phyloP scores from a whole-genome alignment of 1,139 yeast species.

The Torulaspora pretoriensis region DNA sequence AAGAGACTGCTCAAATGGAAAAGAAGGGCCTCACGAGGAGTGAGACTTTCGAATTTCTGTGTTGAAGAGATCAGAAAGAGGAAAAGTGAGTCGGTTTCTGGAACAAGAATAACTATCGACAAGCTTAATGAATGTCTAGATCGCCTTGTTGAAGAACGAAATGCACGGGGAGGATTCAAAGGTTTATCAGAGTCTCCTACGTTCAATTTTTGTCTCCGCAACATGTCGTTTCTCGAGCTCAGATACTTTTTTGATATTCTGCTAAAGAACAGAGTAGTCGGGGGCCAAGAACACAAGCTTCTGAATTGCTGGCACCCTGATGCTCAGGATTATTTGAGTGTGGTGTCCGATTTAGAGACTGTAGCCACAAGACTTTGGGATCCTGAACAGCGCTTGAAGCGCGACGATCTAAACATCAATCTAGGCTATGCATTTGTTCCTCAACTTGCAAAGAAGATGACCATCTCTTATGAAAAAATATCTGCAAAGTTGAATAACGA shows the following conservation, averaged over 20 bases:
- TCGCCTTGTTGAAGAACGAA: conserved; percentile 40
- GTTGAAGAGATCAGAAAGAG: conserved; percentile 41
- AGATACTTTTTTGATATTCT: conserved; percentile 67
- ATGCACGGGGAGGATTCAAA: conserved; percentile 32
- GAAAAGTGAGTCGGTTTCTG: conserved; percentile 38
- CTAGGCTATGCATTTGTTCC: conserved; percentile 62
- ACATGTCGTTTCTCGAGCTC: conserved; percentile 60
- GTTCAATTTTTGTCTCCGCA: conserved; percentile 49
- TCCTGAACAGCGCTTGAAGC: conserved; percentile 43
- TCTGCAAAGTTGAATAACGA: conserved; percentile 45
- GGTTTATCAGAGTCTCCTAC: conserved; percentile 36
- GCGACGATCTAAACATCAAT: conserved; percentile 45
- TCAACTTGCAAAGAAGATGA: conserved; percentile 58
- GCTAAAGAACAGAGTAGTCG: conserved; percentile 54
- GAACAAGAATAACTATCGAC: conserved; percentile 45
- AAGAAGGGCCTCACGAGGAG: conserved; percentile 36
- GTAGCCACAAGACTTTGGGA: conserved; percentile 60
- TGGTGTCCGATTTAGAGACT: conserved; percentile 61
- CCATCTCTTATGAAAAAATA: conserved; percentile 46
- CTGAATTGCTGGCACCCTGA: conserved; percentile 77
- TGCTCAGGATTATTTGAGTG: conserved; percentile 58
- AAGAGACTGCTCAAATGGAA: conserved; percentile 47
- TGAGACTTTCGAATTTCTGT: conserved; percentile 40
- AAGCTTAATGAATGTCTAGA: conserved; percentile 59
- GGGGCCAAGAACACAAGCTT: conserved; percentile 58